A percentile compares a stretch with the other conserved stretches of the same genome.
Conservation (phyloP, 495 filamentous ascomycete genomes). For the Penicillium lividum region DNA sequence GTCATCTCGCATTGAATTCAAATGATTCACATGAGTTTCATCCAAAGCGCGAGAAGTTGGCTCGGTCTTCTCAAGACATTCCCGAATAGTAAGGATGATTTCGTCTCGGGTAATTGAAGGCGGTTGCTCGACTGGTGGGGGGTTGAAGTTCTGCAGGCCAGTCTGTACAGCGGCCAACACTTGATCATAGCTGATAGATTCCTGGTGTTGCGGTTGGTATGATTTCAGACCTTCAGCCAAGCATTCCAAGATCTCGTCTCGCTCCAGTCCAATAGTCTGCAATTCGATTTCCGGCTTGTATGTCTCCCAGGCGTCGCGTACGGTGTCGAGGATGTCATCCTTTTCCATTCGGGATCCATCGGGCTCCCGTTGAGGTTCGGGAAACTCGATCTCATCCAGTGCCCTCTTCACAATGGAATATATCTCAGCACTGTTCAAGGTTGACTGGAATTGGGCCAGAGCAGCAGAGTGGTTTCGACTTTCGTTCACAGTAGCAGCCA, state of each 20-base stretch:
- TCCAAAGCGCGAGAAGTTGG: conserved; percentile 17
- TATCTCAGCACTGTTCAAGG: conserved; percentile 74
- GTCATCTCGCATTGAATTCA: conserved; percentile 31
- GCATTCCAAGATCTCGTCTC: conserved; percentile 83
- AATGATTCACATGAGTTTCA: conserved; percentile 22
- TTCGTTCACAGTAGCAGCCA: conserved; percentile 73
- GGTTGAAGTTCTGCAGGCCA: conserved; percentile 73
- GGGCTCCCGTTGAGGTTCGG: conserved; percentile 36
- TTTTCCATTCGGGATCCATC: conserved; percentile 54
- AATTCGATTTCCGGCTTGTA: conserved; percentile 91
- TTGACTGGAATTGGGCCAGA: conserved; percentile 47
- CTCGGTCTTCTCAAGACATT: conserved; percentile 57
- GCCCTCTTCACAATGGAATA: conserved; percentile 79
- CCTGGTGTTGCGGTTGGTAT: conserved; percentile 61
- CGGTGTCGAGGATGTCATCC: conserved; percentile 81
- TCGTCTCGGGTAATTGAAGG: conserved; percentile 73
- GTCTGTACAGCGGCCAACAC: conserved; percentile 80
- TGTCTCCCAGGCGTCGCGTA: conserved; percentile 84
- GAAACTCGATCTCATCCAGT: conserved; percentile 60
- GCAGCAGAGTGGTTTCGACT: conserved; percentile 65
- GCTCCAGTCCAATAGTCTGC: conserved; percentile 83
- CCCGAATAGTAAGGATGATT: conserved; percentile 70
- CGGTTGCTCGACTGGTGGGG: conserved; percentile 66
- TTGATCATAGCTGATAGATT: conserved; percentile 70
- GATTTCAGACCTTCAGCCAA: conserved; percentile 79